A percentile compares a stretch with the other conserved stretches of the same genome.
Conservation (phyloP, 495 filamentous ascomycete species). For the Xylona heveae region DNA sequence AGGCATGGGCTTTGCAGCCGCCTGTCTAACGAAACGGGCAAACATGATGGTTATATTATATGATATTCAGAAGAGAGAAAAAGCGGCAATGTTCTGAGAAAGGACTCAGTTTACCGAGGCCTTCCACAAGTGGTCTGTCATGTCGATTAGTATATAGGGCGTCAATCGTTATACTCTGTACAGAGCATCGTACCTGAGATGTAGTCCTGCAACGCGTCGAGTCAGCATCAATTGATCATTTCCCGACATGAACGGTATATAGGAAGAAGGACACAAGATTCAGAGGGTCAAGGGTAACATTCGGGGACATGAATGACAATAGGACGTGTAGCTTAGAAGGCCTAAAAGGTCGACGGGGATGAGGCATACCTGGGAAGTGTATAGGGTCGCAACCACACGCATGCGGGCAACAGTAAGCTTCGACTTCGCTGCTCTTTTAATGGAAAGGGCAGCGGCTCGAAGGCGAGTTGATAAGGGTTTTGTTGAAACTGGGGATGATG, state of each 20-base stretch:
- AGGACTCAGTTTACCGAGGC: slow-evolving; percentile 54
- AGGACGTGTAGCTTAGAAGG: no score
- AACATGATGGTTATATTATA: slow-evolving; percentile 35
- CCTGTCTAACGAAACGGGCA: slow-evolving; percentile 37
- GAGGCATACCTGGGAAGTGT: slow-evolving; percentile 80
- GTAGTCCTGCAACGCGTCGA: slow-evolving; percentile 45
- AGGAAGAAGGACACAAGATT: slow-evolving; percentile 1
- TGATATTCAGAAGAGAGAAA: slow-evolving; percentile 6
- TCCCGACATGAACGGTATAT: neutral
- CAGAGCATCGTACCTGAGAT: slow-evolving; percentile 55
- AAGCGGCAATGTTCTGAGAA: slow-evolving; percentile 5
- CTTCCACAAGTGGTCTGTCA: slow-evolving; percentile 93
- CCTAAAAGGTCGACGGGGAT: slow-evolving; percentile 3
- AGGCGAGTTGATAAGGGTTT: no score
- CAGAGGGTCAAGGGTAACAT: slow-evolving; percentile 4
- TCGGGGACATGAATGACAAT: neutral
- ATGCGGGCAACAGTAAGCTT: slow-evolving; percentile 67
- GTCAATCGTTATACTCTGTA: no score
- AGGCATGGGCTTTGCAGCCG: slow-evolving; percentile 27
- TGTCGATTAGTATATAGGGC: slow-evolving; percentile 13
- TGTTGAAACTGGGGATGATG: no score
- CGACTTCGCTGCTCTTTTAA: no score
- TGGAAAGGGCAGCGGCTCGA: no score
- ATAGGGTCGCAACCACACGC: slow-evolving; percentile 81
- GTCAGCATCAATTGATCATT: slow-evolving; percentile 11